Conservation (phyloP, 2,329 filamentous ascomycete genomes). For the Colletotrichum simmondsii region DNA sequence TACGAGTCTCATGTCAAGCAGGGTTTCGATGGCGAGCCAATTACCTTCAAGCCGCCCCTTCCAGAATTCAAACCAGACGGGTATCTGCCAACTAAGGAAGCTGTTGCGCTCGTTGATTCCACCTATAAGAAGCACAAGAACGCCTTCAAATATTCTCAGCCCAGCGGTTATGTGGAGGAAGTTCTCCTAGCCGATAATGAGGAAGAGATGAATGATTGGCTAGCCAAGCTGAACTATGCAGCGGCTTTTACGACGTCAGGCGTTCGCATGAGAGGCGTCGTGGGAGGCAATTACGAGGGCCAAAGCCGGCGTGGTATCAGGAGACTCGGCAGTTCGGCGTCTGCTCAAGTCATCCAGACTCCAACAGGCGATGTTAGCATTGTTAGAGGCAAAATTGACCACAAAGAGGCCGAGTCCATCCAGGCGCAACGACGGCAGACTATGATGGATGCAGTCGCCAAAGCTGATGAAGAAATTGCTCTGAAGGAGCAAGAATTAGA, state of each 20-base stretch:
- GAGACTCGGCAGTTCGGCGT: slow-evolving; percentile 74
- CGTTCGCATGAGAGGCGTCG: slow-evolving; percentile 87
- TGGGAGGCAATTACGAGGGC: slow-evolving; percentile 86
- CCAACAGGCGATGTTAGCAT: slow-evolving; percentile 80
- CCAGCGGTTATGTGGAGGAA: slow-evolving; percentile 83
- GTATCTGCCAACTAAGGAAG: slow-evolving; percentile 92
- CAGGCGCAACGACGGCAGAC: slow-evolving; percentile 83
- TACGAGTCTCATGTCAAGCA: slow-evolving; percentile 84
- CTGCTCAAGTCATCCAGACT: slow-evolving; percentile 71
- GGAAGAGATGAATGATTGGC: slow-evolving; percentile 94
- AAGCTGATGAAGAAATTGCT: slow-evolving; percentile 83
- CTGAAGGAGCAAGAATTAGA: slow-evolving; percentile 82
- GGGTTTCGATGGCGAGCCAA: slow-evolving; percentile 78
- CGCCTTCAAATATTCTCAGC: slow-evolving; percentile 89
- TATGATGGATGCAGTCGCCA: slow-evolving; percentile 84
- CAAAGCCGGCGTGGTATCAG: slow-evolving; percentile 79
- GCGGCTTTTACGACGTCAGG: slow-evolving; percentile 93
- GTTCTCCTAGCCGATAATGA: slow-evolving; percentile 92
- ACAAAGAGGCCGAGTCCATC: slow-evolving; percentile 87
- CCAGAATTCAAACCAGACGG: slow-evolving; percentile 94
- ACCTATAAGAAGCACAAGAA: slow-evolving; percentile 96
- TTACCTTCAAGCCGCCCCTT: slow-evolving; percentile 91
- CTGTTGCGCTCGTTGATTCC: slow-evolving; percentile 86
- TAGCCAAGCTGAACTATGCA: slow-evolving; percentile 95
- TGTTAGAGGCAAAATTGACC: slow-evolving; percentile 78